phyloP scores from a whole-genome alignment of 192 early-diverging fungal species.

The Podila epicladia region DNA sequence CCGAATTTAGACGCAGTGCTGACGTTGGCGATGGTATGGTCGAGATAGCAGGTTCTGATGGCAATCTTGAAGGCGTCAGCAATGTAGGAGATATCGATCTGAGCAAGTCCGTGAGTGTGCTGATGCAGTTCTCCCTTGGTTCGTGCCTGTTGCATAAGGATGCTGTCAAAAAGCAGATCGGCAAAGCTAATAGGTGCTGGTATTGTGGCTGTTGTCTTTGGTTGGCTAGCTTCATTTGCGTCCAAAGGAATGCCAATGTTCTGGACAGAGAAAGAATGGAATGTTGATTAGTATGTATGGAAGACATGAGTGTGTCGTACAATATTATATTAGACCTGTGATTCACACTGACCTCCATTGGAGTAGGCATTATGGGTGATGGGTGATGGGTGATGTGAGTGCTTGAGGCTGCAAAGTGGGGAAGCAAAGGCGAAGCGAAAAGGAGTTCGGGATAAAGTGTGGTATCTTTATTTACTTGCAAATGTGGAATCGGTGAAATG shows the following conservation, averaged over 20 bases:
- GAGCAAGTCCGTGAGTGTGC: not conserved
- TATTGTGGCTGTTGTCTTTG: not conserved
- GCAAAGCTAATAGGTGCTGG: not conserved
- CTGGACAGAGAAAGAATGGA: not conserved
- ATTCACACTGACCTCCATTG: too few relatives aligned
- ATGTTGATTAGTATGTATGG: not conserved
- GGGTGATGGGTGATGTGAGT: too few relatives aligned
- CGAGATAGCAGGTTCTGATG: not conserved
- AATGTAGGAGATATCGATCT: not conserved
- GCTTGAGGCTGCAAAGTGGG: too few relatives aligned
- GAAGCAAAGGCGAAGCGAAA: too few relatives aligned
- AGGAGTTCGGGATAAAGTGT: too few relatives aligned
- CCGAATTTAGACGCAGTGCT: not conserved
- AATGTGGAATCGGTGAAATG: too few relatives aligned
- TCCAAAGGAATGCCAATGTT: not conserved
- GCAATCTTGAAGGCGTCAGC: not conserved
- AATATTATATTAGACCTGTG: too few relatives aligned
- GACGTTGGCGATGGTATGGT: not conserved
- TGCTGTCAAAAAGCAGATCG: constrained; percentile 4
- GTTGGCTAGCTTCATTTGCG: not conserved
- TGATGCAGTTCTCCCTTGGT: not conserved
- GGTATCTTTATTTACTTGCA: too few relatives aligned
- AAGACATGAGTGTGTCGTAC: not conserved
- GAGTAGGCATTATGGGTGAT: too few relatives aligned
- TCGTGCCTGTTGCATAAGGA: constrained; percentile 15